Evolutionary conservation across 108 stramenopile species (phyloP).

Genomic region (Chaetoceros tenuissimus): DNA sequence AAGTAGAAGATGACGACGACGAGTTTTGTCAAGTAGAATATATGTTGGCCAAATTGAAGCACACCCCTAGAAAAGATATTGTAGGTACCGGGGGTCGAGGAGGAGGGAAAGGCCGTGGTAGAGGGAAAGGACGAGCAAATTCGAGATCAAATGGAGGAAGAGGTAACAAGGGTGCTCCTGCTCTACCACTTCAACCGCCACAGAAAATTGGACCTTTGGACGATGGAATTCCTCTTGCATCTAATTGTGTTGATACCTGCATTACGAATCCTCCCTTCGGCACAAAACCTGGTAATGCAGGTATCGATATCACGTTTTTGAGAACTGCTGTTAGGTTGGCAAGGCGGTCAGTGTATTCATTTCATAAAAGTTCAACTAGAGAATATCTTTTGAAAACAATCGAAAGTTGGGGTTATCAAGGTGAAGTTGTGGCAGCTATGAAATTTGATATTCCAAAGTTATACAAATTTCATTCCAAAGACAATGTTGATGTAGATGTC

Average conservation of each 20-base stretch:
- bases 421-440: conserved; percentile 86
- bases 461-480: conserved; percentile 87
- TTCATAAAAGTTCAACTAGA: conserved; percentile 91
- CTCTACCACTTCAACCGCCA: conserved; percentile 7
- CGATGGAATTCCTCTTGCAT: conserved; percentile 59
- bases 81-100: conserved; percentile 5
- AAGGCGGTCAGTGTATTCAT: conserved; percentile 81
- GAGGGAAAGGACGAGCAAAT: neutral
- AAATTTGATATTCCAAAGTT: conserved; percentile 89
- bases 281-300: conserved; percentile 77
- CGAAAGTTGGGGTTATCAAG: conserved; percentile 53
- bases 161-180: neutral
- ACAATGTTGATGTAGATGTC: conserved; percentile 85
- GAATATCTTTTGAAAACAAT: conserved; percentile 57
- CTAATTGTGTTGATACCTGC: conserved; percentile 67
- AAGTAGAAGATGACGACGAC: conserved; percentile 2
- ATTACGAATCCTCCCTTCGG: conserved; percentile 88
- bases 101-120: conserved; percentile 10
- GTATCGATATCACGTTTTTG: conserved; percentile 78
- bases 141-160: conserved; percentile 2
- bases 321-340: conserved; percentile 55
- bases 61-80: neutral
- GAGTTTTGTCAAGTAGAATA: neutral
- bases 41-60: neutral
- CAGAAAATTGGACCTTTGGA: neutral